Evolutionary conservation across 805 yeast genomes (phyloP), one percentile per base, ranked within the genome.

Genomic region (Nakazawaea anatomiae): DNA sequence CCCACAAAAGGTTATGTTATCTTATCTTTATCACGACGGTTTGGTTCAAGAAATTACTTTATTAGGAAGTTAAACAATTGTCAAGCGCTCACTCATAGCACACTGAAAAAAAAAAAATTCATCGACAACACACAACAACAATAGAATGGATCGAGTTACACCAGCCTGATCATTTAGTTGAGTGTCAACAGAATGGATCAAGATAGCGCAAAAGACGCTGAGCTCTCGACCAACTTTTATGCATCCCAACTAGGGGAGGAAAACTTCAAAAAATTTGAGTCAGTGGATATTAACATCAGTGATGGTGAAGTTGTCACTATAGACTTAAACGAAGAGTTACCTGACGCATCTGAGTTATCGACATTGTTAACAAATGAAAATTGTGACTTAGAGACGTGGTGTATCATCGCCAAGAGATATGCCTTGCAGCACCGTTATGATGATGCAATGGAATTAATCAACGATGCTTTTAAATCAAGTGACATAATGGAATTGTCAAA

Each of bases 271-370:
- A 54, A 63, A 67, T 50, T 60, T 81, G 57, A 51, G n/a, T 46
- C 53, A 10, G 53, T 51, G 25, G 87, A 82, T 65, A 85, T 92
- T 60, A 97, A 96, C 42, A 71, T 89, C 62, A 83, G 84, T 52
- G 87, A 85, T 59, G 96, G 90, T 68, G 87, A 89, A 54, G 96
- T 92, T 55, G 85, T 89, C 48, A 80, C 94, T 58, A 92, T 90
- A 60, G 75, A 87, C 53, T 78, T 78, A 48, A 82, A 83, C 36
- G 98, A 92, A 61, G 73, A 90, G 51, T 96, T 96, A 4, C 96
- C 88, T 27, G 96, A 92, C 64, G 88, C 96, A 4, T 76, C 81
- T 43, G 98, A 94, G 61, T 74, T 94, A 55, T 82, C 87, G 56
- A 78, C 80, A 30, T 77, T 92, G 55, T 72, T 94, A 55, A 85